A percentile compares a stretch with the other conserved stretches of the same genome.
phyloP scores from a whole-genome alignment of 371 early-diverging fungal species.

The Funneliformis caledonium region DNA sequence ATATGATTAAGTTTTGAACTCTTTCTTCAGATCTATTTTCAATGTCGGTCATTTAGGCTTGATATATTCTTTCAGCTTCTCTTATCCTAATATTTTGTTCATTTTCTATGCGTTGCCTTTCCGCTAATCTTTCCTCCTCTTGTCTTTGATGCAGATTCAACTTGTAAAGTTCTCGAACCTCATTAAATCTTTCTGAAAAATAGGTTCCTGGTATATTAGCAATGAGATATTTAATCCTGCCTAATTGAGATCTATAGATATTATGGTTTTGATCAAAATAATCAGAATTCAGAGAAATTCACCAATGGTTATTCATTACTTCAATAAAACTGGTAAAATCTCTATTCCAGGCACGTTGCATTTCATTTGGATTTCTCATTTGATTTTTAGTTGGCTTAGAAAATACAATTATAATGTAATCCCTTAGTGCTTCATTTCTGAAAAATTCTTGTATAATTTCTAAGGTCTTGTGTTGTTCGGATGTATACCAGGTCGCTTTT shows the following conservation, averaged over 20 bases:
- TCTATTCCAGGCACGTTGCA: slow-evolving; percentile 14
- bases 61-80: too few relatives aligned
- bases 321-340: background rate
- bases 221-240: background rate
- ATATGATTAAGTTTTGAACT: too few relatives aligned
- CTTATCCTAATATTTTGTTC: too few relatives aligned
- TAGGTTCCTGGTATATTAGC: background rate
- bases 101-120: too few relatives aligned
- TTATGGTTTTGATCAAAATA: background rate
- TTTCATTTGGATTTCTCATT: background rate
- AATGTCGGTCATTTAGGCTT: too few relatives aligned
- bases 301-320: background rate
- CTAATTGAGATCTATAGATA: background rate
- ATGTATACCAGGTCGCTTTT: slow-evolving; percentile 8
- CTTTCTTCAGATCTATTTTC: too few relatives aligned
- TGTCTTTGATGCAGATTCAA: too few relatives aligned
- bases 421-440: background rate
- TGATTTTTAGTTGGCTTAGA: slow-evolving; percentile 7
- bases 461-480: slow-evolving; percentile 9
- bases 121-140: too few relatives aligned
- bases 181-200: slow-evolving; percentile 1
- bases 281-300: slow-evolving; percentile 11
- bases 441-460: slow-evolving; percentile 5
- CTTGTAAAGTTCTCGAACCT: too few relatives aligned
- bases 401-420: slow-evolving; percentile 9